Evolutionary conservation across 352 stramenopile genomes (phyloP).

Genomic region (Pythium periplocum): DNA sequence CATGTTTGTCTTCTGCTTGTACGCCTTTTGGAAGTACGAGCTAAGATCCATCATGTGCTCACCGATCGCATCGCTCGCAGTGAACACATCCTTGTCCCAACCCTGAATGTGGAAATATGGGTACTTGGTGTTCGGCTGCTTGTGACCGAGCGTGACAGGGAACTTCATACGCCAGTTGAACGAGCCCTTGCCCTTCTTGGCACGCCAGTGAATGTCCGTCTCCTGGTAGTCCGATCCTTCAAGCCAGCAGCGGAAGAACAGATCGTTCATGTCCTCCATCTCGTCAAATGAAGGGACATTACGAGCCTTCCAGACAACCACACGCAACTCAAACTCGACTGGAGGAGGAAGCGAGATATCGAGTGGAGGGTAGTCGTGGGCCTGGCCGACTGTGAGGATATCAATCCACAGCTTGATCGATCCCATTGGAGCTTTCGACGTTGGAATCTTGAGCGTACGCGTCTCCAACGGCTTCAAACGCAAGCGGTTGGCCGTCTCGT

Average conservation of each 20-base stretch:
- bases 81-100: slow-evolving; percentile 93
- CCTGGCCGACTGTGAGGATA: slow-evolving; percentile 77
- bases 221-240: slow-evolving; percentile 75
- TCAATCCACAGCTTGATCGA: slow-evolving; percentile 89
- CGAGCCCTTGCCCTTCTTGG: slow-evolving; percentile 90
- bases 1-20: slow-evolving; percentile 68
- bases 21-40: slow-evolving; percentile 67
- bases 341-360: slow-evolving; percentile 83
- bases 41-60: slow-evolving; percentile 79
- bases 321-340: slow-evolving; percentile 87
- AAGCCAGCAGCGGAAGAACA: slow-evolving; percentile 91
- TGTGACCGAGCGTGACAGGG: slow-evolving; percentile 80
- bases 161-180: slow-evolving; percentile 97
- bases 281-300: slow-evolving; percentile 86
- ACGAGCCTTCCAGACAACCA: slow-evolving; percentile 91
- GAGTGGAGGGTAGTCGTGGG: slow-evolving; percentile 71
- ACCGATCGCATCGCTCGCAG: slow-evolving; percentile 89
- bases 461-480: slow-evolving; percentile 73
- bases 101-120: slow-evolving; percentile 92
- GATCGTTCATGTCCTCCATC: slow-evolving; percentile 89
- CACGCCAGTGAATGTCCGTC: slow-evolving; percentile 94
- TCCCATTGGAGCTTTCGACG: slow-evolving; percentile 78
- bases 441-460: slow-evolving; percentile 83
- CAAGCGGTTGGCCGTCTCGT: slow-evolving; percentile 66
- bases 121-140: slow-evolving; percentile 86